A percentile compares a stretch with the other conserved stretches of the same genome.
Conservation (phyloP, 2,329 filamentous ascomycete species). For the Penicillium sp. region DNA sequence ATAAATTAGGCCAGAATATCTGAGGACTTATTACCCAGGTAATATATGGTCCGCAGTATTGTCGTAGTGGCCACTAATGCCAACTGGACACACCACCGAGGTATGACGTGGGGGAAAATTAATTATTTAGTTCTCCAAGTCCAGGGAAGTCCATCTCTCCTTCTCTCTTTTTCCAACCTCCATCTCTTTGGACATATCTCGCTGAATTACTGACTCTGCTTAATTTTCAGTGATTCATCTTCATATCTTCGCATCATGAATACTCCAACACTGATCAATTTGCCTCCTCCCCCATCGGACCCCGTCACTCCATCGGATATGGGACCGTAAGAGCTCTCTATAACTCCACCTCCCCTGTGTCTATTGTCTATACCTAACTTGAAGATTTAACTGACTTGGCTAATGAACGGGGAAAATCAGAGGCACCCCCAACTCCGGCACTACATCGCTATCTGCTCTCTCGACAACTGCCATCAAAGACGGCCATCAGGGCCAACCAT, state of each 20-base stretch:
- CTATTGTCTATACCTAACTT: conserved; percentile 8
- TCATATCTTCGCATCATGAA: conserved; percentile 25
- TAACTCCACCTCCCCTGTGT: conserved; percentile 5
- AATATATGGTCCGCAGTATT: neutral
- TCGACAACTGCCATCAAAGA: conserved; percentile 96
- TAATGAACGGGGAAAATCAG: conserved; percentile 45
- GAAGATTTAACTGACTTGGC: conserved; percentile 17
- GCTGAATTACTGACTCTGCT: neutral
- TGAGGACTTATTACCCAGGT: neutral
- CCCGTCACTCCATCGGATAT: conserved; percentile 84
- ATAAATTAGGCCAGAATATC: neutral
- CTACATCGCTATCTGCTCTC: conserved; percentile 84
- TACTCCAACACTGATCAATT: conserved; percentile 72
- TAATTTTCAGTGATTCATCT: neutral
- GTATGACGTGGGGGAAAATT: conserved; percentile 1
- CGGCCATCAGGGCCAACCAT: conserved; percentile 79
- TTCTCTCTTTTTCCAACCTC: neutral
- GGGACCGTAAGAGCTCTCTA: conserved; percentile 62
- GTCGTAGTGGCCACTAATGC: neutral
- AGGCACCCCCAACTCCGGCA: conserved; percentile 88
- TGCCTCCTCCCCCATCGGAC: conserved; percentile 77
- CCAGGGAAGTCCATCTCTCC: neutral
- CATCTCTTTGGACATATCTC: neutral
- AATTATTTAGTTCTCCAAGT: neutral
- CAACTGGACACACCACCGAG: fast-evolving